Percentiles rank a stretch among this genome's conserved stretches.
phyloP scores from a whole-genome alignment of 2,329 filamentous ascomycete species.

The Gnomoniopsis smithogilvyi region DNA sequence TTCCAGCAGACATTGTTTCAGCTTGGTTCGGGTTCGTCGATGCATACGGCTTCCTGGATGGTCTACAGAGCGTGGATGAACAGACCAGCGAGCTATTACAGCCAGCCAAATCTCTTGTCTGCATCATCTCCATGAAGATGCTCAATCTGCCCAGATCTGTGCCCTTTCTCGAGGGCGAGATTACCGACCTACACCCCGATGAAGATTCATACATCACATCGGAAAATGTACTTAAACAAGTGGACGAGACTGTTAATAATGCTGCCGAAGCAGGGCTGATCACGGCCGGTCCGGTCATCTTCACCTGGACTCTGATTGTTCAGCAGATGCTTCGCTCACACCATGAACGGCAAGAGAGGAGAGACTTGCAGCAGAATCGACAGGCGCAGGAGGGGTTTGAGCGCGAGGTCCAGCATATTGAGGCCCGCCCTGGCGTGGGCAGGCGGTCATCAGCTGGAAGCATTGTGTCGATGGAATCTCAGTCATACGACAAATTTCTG shows the following conservation, averaged over 20 bases:
- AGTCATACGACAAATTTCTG: conserved; percentile 57
- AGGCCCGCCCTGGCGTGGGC: conserved; percentile 35
- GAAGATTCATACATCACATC: conserved; percentile 65
- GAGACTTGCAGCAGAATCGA: conserved; percentile 56
- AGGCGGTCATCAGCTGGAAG: conserved; percentile 59
- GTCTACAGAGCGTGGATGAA: conserved; percentile 52
- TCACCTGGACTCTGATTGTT: conserved; percentile 78
- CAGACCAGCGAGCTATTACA: conserved; percentile 49
- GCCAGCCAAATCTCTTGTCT: conserved; percentile 67
- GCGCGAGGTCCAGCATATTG: conserved; percentile 35
- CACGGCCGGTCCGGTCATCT: conserved; percentile 69
- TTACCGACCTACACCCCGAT: conserved; percentile 35
- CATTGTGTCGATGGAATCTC: conserved; percentile 59
- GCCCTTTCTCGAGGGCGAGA: conserved; percentile 52
- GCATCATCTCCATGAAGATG: conserved; percentile 68
- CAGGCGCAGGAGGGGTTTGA: conserved; percentile 56
- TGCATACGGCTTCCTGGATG: conserved; percentile 66
- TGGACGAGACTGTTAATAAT: conserved; percentile 68
- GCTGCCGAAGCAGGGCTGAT: conserved; percentile 54
- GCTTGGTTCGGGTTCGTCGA: conserved; percentile 76
- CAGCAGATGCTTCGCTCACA: conserved; percentile 65
- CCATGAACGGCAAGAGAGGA: conserved; percentile 57
- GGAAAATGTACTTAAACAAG: conserved; percentile 63
- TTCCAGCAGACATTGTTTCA: conserved; percentile 55
- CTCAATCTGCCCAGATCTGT: conserved; percentile 63